Conservation (phyloP, 2,329 filamentous ascomycete genomes). For the Daldinia eschscholtzii region DNA sequence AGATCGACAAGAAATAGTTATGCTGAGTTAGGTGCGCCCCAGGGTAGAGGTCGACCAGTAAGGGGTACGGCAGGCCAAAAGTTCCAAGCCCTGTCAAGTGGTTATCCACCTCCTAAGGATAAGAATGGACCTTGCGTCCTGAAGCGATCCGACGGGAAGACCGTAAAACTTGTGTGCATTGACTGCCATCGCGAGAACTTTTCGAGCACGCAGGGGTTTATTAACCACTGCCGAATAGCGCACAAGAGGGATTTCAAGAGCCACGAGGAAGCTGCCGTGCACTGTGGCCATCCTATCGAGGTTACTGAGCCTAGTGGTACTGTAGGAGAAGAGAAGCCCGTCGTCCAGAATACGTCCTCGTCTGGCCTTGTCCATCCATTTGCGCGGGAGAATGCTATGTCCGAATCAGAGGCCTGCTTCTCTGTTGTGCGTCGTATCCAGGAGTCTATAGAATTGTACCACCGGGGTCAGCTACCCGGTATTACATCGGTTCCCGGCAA, state of each 20-base stretch:
- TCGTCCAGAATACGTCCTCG: slow-evolving; percentile 46
- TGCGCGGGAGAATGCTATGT: slow-evolving; percentile 67
- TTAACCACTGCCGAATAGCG: slow-evolving; percentile 98
- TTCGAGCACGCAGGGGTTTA: slow-evolving; percentile 97
- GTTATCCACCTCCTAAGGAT: slow-evolving; percentile 80
- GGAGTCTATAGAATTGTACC: slow-evolving; percentile 65
- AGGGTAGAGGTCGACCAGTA: slow-evolving; percentile 63
- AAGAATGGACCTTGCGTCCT: slow-evolving; percentile 86
- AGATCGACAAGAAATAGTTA: slow-evolving; percentile 84
- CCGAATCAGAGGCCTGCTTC: slow-evolving; percentile 67
- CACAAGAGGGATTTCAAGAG: slow-evolving; percentile 95
- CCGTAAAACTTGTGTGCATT: slow-evolving; percentile 90
- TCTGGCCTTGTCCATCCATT: slow-evolving; percentile 72
- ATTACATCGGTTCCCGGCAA: slow-evolving; percentile 60
- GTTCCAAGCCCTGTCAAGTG: slow-evolving; percentile 76
- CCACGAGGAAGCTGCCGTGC: slow-evolving; percentile 91
- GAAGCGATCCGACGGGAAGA: slow-evolving; percentile 85
- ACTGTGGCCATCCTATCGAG: slow-evolving; percentile 87
- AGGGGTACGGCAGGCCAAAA: slow-evolving; percentile 69
- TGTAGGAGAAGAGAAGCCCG: slow-evolving; percentile 59
- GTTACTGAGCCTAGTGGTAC: slow-evolving; percentile 68
- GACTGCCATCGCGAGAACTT: slow-evolving; percentile 93
- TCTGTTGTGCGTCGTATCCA: slow-evolving; percentile 63
- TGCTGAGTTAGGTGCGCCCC: slow-evolving; percentile 62
- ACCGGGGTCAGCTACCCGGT: slow-evolving; percentile 64